Base-by-base conservation (phyloP, 2,329 filamentous ascomycete species). In the Onygenales sp. region DNA sequence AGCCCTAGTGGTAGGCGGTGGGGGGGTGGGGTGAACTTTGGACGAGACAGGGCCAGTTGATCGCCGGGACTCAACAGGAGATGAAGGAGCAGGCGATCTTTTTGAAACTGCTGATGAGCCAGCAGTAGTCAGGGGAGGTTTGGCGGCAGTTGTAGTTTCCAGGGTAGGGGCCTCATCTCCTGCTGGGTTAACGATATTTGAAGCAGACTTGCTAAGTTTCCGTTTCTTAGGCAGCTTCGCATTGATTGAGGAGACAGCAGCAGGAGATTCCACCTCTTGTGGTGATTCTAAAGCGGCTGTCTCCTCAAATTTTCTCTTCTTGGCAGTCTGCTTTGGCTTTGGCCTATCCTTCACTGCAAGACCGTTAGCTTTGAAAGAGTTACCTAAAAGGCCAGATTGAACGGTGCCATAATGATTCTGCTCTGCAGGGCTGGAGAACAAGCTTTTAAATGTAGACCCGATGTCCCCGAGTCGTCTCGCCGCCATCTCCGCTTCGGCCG, bases 281-380 rank as follows among this genome's bases (percentile, higher is more conserved):
- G 55, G 43, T 14, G 57, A 49, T 32, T 65, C 64, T n/a, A 60
- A 57, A 8, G 66, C 63, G 2, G 70, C 70, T 17, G 70, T 70
- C 33, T 74, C 68, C 48, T 82, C 79, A 42, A 77, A 70, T 61
- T 83, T 84, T 50, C 81, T 74, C 66, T 83, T 84, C 49, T 64
- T 69, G 41, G 63, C 59, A 8, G 43, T 41, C 41, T 53, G 31
- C 55, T 65, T 66, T 41, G 55, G 32, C 51, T 59, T 63, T 53
- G 58, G 53, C 55, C 62, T 66, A 54, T 59, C 57, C 53, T 60
- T 55, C 46, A 57, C 57, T 43, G 60, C 57, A 50, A 55, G 56
- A 54, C 55, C 58, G 49, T 64, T 66, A 53, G 64, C 60, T 45
- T 58, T 60, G 32, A 57, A 53, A 46, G 55, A 54, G 54, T 53